These are phyloP conservation scores for Aspergillus funiculosus DNA, from an alignment of 495 filamentous ascomycete species.

Conservation along the genomic window DNA sequence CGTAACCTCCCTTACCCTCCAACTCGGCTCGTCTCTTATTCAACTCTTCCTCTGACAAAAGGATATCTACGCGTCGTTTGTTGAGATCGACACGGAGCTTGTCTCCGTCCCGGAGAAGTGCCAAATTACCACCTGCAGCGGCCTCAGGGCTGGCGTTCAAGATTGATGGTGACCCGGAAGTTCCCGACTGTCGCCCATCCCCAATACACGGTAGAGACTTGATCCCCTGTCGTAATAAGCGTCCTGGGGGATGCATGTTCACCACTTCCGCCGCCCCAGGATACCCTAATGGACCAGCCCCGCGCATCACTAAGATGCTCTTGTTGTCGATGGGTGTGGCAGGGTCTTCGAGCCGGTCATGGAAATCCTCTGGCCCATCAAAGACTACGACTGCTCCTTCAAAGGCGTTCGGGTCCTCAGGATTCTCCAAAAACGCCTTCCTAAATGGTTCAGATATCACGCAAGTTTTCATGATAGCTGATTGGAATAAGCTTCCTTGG, in stretches of 20 bases:
- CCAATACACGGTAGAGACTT: constrained; percentile 51
- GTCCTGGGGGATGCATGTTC: constrained; percentile 50
- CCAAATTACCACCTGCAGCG: constrained; percentile 55
- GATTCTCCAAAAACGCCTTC: constrained; percentile 42
- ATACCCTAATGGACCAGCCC: constrained; percentile 48
- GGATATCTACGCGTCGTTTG: constrained; percentile 48
- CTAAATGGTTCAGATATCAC: constrained; percentile 48
- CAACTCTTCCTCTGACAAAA: constrained; percentile 57
- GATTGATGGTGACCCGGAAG: constrained; percentile 51
- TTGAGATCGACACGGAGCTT: constrained; percentile 51
- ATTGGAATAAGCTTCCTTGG: constrained; percentile 47
- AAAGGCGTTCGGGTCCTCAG: constrained; percentile 48
- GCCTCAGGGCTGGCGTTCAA: constrained; percentile 55
- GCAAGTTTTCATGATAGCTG: constrained; percentile 54
- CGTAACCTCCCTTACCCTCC: constrained; percentile 31
- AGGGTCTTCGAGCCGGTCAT: constrained; percentile 42
- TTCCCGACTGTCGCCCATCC: constrained; percentile 52
- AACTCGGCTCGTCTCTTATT: constrained; percentile 52
- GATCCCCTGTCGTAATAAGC: constrained; percentile 41
- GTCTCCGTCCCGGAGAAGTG: constrained; percentile 49
- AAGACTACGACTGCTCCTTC: constrained; percentile 48
- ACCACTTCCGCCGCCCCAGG: constrained; percentile 53
- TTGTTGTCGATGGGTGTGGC: constrained; percentile 41
- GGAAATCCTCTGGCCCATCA: constrained; percentile 51
- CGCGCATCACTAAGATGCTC: constrained; percentile 51